Evolutionary conservation across 305 asterid species (phyloP).

Genomic region (Caryopteris hybrid): DNA sequence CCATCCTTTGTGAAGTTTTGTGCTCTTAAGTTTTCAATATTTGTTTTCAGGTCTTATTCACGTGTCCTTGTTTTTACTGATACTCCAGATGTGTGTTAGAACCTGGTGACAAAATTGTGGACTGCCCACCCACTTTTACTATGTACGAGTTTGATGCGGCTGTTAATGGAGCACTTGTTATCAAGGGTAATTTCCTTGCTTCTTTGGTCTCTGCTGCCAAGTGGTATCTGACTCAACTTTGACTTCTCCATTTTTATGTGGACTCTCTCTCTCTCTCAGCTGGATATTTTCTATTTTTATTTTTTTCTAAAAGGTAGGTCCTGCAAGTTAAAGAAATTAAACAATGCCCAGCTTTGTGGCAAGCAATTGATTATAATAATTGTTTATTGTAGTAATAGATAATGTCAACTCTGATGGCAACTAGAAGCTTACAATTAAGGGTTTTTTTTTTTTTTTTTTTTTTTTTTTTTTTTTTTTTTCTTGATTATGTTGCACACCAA

Average conservation of each 20-base stretch:
- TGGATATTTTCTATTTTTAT: background rate
- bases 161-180: conserved; percentile 85
- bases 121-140: conserved; percentile 96
- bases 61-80: conserved; percentile 11
- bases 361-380: background rate
- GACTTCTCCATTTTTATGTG: background rate
- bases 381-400: background rate
- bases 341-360: background rate
- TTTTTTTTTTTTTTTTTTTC: conserved; percentile 5
- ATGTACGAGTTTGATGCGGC: conserved; percentile 99
- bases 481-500: background rate
- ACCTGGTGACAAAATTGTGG: conserved; percentile 91
- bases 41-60: background rate
- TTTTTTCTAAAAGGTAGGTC: background rate
- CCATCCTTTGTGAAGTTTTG: conserved; percentile 3
- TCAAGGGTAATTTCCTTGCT: conserved; percentile 55
- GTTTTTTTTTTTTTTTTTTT: too few species aligned
- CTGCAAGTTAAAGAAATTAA: background rate
- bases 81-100: conserved; percentile 78
- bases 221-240: background rate
- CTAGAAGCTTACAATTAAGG: background rate
- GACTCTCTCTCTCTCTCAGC: background rate
- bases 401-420: too few species aligned
- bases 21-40: conserved; percentile 5
- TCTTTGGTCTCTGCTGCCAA: background rate